phyloP scores from a whole-genome alignment of 2,329 filamentous ascomycete species.

The Colletotrichum echinochloae region DNA sequence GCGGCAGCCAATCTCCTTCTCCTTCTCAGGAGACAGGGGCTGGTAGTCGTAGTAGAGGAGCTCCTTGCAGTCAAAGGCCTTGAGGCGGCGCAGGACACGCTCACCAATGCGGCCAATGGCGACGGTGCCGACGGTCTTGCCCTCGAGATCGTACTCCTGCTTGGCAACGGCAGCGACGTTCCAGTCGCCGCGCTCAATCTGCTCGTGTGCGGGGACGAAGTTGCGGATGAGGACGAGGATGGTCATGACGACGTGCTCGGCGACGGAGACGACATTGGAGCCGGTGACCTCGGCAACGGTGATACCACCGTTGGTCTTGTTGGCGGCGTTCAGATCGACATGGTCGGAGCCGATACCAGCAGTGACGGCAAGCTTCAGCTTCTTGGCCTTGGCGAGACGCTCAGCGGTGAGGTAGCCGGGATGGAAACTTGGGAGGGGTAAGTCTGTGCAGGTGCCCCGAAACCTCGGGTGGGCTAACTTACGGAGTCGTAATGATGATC shows the following conservation, averaged over 20 bases:
- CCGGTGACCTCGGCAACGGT: conserved; percentile 98
- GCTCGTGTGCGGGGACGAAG: conserved; percentile 97
- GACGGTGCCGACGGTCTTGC: conserved; percentile 97
- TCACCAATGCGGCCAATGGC: conserved; percentile 98
- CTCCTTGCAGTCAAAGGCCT: conserved; percentile 99
- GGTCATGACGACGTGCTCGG: conserved; percentile 99
- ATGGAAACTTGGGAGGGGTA: conserved; percentile 78
- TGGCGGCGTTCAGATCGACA: conserved; percentile 95
- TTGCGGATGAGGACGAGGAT: conserved; percentile 96
- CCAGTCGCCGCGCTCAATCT: conserved; percentile 91
- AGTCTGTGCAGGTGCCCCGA: background rate
- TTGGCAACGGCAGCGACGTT: conserved; percentile 95
- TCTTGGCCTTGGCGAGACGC: conserved; percentile 97
- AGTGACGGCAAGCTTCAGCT: conserved; percentile 96
- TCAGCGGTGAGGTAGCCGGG: conserved; percentile 97
- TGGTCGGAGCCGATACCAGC: conserved; percentile 99
- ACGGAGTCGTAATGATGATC: conserved; percentile 99
- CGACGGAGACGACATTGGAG: conserved; percentile 97
- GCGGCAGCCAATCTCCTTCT: conserved; percentile 95
- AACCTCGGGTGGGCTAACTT: conserved; percentile 45
- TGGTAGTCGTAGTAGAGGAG: conserved; percentile 99
- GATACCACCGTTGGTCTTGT: conserved; percentile 97
- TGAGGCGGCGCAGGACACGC: conserved; percentile 94
- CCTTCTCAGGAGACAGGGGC: conserved; percentile 84
- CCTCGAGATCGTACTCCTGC: conserved; percentile 98